Percentiles rank a stretch among this genome's conserved stretches.
phyloP scores from a whole-genome alignment of 352 stramenopile species.

The Aphanomyces cochlioides region DNA sequence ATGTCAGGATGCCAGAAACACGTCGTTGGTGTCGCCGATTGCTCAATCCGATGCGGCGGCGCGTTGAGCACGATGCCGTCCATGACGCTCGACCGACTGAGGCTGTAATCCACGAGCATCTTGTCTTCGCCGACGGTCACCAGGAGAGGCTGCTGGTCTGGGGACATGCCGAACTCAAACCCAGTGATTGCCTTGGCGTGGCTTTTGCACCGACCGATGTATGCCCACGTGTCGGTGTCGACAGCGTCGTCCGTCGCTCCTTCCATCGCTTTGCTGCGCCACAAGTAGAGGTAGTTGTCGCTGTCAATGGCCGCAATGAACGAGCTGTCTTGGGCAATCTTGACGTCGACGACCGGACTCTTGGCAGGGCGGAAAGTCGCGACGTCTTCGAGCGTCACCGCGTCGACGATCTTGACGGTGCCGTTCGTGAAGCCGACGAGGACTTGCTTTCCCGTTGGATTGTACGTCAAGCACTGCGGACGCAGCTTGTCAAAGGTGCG shows the following conservation, averaged over 20 bases:
- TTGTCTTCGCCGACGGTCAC: constrained; percentile 84
- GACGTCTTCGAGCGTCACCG: constrained; percentile 71
- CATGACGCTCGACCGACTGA: constrained; percentile 73
- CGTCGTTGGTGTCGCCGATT: constrained; percentile 76
- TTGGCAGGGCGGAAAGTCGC: constrained; percentile 63
- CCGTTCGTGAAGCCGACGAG: constrained; percentile 86
- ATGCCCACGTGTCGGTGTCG: constrained; percentile 58
- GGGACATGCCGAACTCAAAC: constrained; percentile 77
- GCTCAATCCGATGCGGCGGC: constrained; percentile 72
- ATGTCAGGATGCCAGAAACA: constrained; percentile 89
- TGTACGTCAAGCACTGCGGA: constrained; percentile 79
- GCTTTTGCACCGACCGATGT: constrained; percentile 70
- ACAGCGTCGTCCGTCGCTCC: not conserved
- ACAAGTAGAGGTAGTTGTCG: constrained; percentile 71
- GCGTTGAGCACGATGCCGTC: constrained; percentile 82
- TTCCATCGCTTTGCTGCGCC: constrained; percentile 47
- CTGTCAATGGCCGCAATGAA: constrained; percentile 79
- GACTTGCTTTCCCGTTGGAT: constrained; percentile 68
- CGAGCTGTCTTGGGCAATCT: constrained; percentile 62
- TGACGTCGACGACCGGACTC: constrained; percentile 63
- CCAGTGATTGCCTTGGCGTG: constrained; percentile 84
- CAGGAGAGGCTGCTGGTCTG: constrained; percentile 68
- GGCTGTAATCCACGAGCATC: constrained; percentile 86
- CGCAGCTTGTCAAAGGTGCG: constrained; percentile 65
- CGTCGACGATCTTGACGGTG: constrained; percentile 79